Base-by-base conservation (phyloP, 352 stramenopile species). In the Blastocystis sp. region DNA sequence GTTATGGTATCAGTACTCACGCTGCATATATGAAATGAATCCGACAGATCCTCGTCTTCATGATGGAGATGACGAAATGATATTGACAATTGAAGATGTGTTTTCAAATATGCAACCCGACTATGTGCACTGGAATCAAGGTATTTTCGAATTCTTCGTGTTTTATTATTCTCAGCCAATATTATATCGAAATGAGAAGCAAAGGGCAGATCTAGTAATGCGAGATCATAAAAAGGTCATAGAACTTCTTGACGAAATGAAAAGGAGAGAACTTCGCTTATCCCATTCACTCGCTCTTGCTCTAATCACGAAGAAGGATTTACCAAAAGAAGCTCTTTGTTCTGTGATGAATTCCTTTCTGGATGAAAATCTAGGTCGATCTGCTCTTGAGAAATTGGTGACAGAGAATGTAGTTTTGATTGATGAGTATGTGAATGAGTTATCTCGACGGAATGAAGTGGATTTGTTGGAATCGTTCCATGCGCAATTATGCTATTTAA, bases 81-180 rank as follows among this genome's bases (percentile, higher is more conserved):
- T 51, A 11, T 54, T 53, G 15, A 66, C 53, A 13, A 66, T 84
- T 9, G 51, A 84, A 44, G 33, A 62, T 33, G 44, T 66, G 48
- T 84, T 54, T 44, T 35, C 5, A 0, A 84, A 9, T 5, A 30
- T 84, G 48, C 51, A 44, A 68, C 17, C 22, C 11, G 15, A 22
- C 9, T 66, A n/a, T 37, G 48, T 69, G 7, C 40, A 24, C 5
- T 84, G 73, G 73, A 64, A 30, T 5, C 22, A 17, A 2, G 54
- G 44, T n/a, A 24, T 84, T 30, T 84, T 84, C 53, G 44, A 84
- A n/a, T 84, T 84, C 33, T 84, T 68, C 53, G 1, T 68, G 6
- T 84, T 84, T 27, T 84, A 54, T n/a, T 84, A 54, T 35, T 66
- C 73, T 4, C 73, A 84, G 48, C 73, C 73, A 9, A 48, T 48